Conservation (phyloP, 78 protist species). For the Salpingoeca rosetta region DNA sequence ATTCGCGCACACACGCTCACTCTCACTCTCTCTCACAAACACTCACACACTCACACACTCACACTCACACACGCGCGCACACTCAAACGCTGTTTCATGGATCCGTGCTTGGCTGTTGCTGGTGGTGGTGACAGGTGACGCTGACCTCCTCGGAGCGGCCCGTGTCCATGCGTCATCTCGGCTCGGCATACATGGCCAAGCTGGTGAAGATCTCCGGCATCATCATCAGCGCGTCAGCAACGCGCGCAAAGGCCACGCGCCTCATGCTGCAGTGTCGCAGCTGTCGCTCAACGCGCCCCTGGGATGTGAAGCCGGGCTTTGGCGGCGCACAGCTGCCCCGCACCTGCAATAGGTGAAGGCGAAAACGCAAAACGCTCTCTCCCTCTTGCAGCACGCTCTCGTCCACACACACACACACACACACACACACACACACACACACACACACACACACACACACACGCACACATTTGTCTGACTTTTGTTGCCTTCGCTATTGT, state of each 20-base stretch:
- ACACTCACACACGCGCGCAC: not conserved
- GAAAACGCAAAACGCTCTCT: no score
- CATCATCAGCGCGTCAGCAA: conserved; percentile 65
- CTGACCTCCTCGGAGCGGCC: conserved; percentile 30
- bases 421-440: not conserved
- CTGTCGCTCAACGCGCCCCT: conserved; percentile 27
- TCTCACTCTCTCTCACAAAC: not conserved
- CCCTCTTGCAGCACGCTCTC: not conserved
- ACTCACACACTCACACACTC: not conserved
- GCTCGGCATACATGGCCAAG: conserved; percentile 42
- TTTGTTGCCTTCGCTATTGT: no score
- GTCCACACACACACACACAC: not conserved
- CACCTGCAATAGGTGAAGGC: conserved; percentile 34
- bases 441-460: not conserved
- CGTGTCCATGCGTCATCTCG: conserved; percentile 49
- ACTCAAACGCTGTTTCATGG: not conserved
- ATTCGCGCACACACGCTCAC: no score
- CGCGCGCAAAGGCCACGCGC: conserved; percentile 53
- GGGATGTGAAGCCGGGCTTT: conserved; percentile 60
- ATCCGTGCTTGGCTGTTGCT: not conserved
- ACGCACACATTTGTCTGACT: no score
- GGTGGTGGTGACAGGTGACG: conserved; percentile 49
- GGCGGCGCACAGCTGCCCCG: conserved; percentile 59
- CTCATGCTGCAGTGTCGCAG: conserved; percentile 44
- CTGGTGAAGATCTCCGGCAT: conserved; percentile 79